Base-by-base conservation (phyloP, 306 rosid genomes). In the Prunus armeniaca region DNA sequence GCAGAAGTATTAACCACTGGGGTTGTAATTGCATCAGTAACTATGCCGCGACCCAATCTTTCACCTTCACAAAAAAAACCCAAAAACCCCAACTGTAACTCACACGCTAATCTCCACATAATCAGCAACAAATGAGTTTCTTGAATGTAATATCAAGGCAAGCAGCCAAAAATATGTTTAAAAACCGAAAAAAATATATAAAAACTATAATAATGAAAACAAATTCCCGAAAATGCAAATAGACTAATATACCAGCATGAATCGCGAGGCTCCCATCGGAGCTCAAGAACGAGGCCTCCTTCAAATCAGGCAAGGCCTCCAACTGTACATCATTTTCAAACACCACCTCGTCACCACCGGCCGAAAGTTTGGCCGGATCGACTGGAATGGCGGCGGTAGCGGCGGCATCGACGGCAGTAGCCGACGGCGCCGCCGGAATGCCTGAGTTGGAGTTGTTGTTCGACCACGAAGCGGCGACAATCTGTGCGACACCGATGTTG, bases 401-500 rank as follows among this genome's bases (percentile, higher is more conserved):
- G 82, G 90, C 84, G 61, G 89, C 85, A 49, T 84, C 89, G 71
- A 82, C 90, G 60, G 88, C 83, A 1, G 85, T 65, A 1, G 88
- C 90, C 73, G 93, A 85, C 66, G 84, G 78, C 52, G 64, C 89
- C 79, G 82, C 90, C 67, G 82, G 55, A 5, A 74, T 7, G 2
- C 67, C 78, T 67, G 87, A 57, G 38, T 82, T 22, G 7, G 71
- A 7, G 58, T 49, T 74, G 84, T 90, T 87, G 88, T 95, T 87
- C 13, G 98, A 91, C 98, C 98, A 92, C 81, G 98, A 95, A 60
- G 98, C 97, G 17, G 97, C 96, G n/a, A 95, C 98, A 79, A 95
- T 87, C 83, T 95, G 98, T 2, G 98, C 98, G 55, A 95, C 97
- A 15, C 97, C 97, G 85, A 95, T 95, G 87, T 95, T 95, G 89